Evolutionary conservation across 345 rosid species (phyloP).

Genomic region (Eucalyptus regnans): DNA sequence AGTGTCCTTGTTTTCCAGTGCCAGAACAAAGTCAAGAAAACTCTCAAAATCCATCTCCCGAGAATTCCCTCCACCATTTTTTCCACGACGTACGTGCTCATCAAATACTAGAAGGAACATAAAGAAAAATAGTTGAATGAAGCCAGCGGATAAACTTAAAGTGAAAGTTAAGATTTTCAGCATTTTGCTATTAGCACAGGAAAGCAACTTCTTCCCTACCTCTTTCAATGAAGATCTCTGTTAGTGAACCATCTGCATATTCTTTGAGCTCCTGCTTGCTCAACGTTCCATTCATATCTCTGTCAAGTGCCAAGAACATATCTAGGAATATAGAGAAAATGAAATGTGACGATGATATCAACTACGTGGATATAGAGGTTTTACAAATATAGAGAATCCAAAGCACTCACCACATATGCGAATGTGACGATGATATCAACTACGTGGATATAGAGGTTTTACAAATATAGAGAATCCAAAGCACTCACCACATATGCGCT

Average conservation of each 20-base stretch:
- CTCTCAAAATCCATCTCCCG: slow-evolving; percentile 97
- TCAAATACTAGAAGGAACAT: slow-evolving; percentile 53
- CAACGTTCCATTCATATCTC: slow-evolving; percentile 83
- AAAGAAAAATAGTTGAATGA: background rate
- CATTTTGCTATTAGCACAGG: background rate
- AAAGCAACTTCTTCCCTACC: slow-evolving; percentile 22
- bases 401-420: slow-evolving; percentile 77
- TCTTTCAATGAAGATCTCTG: slow-evolving; percentile 90
- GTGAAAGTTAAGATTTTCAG: background rate
- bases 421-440: background rate
- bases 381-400: background rate
- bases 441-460: background rate
- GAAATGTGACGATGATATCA: background rate
- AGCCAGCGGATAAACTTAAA: background rate
- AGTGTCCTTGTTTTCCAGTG: slow-evolving; percentile 95
- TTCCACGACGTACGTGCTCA: slow-evolving; percentile 88
- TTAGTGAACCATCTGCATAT: slow-evolving; percentile 94
- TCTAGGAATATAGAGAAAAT: slow-evolving; percentile 30
- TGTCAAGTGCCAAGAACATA: slow-evolving; percentile 95
- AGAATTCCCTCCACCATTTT: slow-evolving; percentile 47
- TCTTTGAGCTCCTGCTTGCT: slow-evolving; percentile 95
- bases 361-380: background rate
- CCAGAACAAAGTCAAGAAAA: slow-evolving; percentile 90
- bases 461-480: background rate
- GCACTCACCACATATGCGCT: slow-evolving; percentile 80